These are phyloP conservation scores for Steccherinum ochraceum DNA, from an alignment of 768 basidiomycete species.

Conservation along the genomic window DNA sequence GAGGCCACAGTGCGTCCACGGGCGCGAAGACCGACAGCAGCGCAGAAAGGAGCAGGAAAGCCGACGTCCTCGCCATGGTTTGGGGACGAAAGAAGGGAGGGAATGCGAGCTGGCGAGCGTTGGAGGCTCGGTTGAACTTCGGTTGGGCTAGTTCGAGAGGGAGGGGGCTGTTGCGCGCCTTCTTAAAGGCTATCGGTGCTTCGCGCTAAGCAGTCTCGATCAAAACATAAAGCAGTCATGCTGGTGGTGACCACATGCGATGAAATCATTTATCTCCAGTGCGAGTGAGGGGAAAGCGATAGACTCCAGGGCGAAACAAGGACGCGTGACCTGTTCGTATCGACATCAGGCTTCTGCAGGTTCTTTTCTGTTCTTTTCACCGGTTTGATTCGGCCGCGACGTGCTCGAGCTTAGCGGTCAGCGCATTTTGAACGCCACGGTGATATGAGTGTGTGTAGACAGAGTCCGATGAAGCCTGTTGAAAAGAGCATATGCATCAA, in stretches of 20 bases:
- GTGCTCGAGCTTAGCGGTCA: no score
- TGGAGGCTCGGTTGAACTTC: slow-evolving; percentile 1
- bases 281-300: not conserved
- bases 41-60: slow-evolving; percentile 14
- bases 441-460: no score
- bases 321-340: not conserved
- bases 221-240: not conserved
- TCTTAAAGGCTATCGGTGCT: not conserved
- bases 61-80: slow-evolving; percentile 9
- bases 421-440: no score
- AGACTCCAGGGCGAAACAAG: not conserved
- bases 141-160: not conserved
- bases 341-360: no score
- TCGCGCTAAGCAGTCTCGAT: not conserved
- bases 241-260: not conserved
- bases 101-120: not conserved
- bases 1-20: slow-evolving; percentile 30
- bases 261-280: no score
- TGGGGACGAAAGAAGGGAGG: not conserved
- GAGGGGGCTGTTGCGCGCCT: not conserved
- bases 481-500: no score
- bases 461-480: no score
- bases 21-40: slow-evolving; percentile 16
- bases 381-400: no score
- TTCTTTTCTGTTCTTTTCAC: no score